These are phyloP conservation scores for Lomentospora prolificans DNA, from an alignment of 2,329 filamentous ascomycete genomes.

Conservation along the genomic window DNA sequence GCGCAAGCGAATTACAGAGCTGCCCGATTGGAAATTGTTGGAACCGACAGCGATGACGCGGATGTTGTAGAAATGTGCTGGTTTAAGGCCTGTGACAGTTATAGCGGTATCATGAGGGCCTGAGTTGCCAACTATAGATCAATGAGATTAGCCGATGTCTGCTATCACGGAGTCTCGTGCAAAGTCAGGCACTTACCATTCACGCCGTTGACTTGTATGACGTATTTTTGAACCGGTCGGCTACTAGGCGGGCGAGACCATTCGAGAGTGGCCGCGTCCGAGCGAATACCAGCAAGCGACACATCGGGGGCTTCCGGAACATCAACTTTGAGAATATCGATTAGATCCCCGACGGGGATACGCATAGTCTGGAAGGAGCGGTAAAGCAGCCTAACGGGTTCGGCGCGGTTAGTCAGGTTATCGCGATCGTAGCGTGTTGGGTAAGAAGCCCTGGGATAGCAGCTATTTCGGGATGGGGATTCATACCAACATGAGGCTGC, in stretches of 20 bases:
- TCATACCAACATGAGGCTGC: slow-evolving; percentile 12
- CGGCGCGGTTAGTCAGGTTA: neutral
- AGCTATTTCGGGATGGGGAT: neutral
- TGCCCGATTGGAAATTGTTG: slow-evolving; percentile 87
- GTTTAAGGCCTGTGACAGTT: slow-evolving; percentile 77
- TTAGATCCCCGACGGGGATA: slow-evolving; percentile 84
- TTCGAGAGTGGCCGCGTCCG: slow-evolving; percentile 78
- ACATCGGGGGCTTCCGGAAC: slow-evolving; percentile 85
- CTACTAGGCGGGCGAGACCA: slow-evolving; percentile 68
- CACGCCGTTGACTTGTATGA: slow-evolving; percentile 88
- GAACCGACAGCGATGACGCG: slow-evolving; percentile 85
- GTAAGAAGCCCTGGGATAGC: slow-evolving; percentile 1
- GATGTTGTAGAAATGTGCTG: slow-evolving; percentile 85
- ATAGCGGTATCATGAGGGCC: slow-evolving; percentile 63
- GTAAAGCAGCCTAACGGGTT: slow-evolving; percentile 58
- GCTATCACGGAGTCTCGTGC: neutral
- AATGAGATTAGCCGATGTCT: neutral
- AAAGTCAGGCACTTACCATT: slow-evolving; percentile 51
- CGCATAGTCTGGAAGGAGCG: slow-evolving; percentile 81
- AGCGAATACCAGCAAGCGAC: slow-evolving; percentile 79
- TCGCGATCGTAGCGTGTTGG: neutral
- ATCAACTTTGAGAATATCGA: slow-evolving; percentile 85
- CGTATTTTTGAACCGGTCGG: slow-evolving; percentile 69
- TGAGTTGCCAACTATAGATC: slow-evolving; percentile 65
- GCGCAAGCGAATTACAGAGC: slow-evolving; percentile 71